Evolutionary conservation across 257 asterid genomes (phyloP).

Genomic region (Eucommia ulmoides): DNA sequence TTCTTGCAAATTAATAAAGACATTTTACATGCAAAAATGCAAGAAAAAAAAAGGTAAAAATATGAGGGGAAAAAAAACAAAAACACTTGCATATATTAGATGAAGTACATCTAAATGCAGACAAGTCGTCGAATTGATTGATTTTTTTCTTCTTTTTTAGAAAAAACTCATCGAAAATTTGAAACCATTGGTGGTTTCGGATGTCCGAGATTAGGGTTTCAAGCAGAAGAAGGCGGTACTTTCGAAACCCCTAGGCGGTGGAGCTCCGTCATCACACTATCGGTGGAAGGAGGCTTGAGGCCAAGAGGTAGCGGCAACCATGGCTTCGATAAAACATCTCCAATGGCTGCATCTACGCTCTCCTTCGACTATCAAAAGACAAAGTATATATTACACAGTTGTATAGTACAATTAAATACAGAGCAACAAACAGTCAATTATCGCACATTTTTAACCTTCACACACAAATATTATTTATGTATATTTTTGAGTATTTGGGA

Average conservation of each 20-base stretch:
- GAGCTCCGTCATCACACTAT: conserved; percentile 69
- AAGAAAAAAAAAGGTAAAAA: too few species aligned
- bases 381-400: not conserved
- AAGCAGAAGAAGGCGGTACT: not conserved
- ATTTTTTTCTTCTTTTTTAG: not conserved
- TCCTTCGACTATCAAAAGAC: conserved; percentile 39
- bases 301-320: conserved; percentile 96
- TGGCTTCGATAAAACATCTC: conserved; percentile 80
- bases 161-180: not conserved
- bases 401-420: too few species aligned
- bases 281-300: conserved; percentile 70
- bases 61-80: too few species aligned
- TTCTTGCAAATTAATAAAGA: too few species aligned
- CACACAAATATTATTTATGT: too few species aligned
- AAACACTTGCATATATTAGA: not conserved
- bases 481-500: too few species aligned
- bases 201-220: not conserved
- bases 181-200: not conserved
- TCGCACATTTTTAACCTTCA: not conserved
- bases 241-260: conserved; percentile 76
- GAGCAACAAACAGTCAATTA: not conserved
- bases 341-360: conserved; percentile 87
- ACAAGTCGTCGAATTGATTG: not conserved
- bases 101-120: not conserved
- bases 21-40: too few species aligned